Evolutionary conservation across 2,329 filamentous ascomycete species (phyloP), one percentile per base, ranked within the genome.

Genomic region (Pseudogymnoascus verrucosus): DNA sequence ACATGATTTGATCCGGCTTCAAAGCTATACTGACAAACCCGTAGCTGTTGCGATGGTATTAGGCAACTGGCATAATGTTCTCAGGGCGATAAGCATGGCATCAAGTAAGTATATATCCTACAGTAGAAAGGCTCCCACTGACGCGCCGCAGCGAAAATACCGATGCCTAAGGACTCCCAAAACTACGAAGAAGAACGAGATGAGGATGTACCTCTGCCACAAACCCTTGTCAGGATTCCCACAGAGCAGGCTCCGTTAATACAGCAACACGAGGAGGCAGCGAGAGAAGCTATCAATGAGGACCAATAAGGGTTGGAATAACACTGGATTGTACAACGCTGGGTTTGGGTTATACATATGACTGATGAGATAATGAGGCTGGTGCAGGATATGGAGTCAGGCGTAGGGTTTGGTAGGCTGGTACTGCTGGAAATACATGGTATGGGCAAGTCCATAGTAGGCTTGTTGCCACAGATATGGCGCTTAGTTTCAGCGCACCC

Each of bases 31-130:
- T 60, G 11, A 65, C 66, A 66, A 65, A 70, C 65, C 63, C 42
- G 63, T 73, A 91, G 90, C 89, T 65, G 91, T 96, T 71, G 90
- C 91, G 40, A 84, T 88, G n/a, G 90, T 96, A 21, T 80, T 96
- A 73, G 84, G 88, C 62, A 96, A 95, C 74, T 96, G 91, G 91
- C 89, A 93, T 75, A 93, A 91, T 70, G 90, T 96, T 67, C 81
- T 96, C 65, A 82, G 89, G 68, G 90, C 90, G 44, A 93, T 96
- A 71, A 89, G 89, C 72, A 93, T 95, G 89, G 91, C 91, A 66
- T 93, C 89, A 65, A 83, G 90, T 93, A 81, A 72, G 85, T 78
- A 28, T 63, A 11, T 57, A 57, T 34, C 5, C 28, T 34, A 21
- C 8, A 21, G 16, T 14, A 14, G n/a, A 62, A 61, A 39, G 57